Conservation (phyloP, 305 asterid genomes). For the Fraxinus ornus region DNA sequence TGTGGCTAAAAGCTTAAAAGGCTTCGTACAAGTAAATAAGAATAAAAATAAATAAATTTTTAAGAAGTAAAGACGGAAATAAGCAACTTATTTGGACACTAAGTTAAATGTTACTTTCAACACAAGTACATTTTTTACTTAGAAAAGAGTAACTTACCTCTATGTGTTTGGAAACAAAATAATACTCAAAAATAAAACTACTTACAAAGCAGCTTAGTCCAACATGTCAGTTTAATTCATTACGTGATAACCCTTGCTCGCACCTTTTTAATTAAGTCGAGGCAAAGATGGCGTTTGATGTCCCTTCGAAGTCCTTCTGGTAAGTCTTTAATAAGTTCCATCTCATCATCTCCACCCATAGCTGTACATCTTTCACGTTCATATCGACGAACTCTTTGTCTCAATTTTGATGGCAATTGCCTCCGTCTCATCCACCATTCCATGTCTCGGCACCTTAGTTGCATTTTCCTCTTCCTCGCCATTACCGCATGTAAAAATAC, state of each 20-base stretch:
- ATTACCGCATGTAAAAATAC: conserved; percentile 90
- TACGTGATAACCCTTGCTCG: background rate
- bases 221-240: background rate
- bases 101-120: background rate
- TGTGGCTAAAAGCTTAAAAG: background rate
- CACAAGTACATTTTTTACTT: background rate
- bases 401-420: conserved; percentile 71
- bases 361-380: conserved; percentile 73
- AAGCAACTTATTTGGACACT: background rate
- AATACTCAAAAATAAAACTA: background rate
- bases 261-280: conserved; percentile 75
- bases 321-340: conserved; percentile 68
- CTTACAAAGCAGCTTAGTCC: background rate
- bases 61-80: background rate
- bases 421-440: conserved; percentile 99
- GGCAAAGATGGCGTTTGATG: conserved; percentile 83
- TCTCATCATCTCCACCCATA: conserved; percentile 79
- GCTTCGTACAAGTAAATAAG: background rate
- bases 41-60: background rate
- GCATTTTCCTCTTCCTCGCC: conserved; percentile 94
- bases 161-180: background rate
- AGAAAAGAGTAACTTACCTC: background rate
- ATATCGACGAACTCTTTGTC: conserved; percentile 74
- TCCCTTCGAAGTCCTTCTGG: conserved; percentile 94
- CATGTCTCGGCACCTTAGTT: conserved; percentile 83